phyloP scores from a whole-genome alignment of 2,329 filamentous ascomycete genomes.

The Cladobotryum mycophilum region DNA sequence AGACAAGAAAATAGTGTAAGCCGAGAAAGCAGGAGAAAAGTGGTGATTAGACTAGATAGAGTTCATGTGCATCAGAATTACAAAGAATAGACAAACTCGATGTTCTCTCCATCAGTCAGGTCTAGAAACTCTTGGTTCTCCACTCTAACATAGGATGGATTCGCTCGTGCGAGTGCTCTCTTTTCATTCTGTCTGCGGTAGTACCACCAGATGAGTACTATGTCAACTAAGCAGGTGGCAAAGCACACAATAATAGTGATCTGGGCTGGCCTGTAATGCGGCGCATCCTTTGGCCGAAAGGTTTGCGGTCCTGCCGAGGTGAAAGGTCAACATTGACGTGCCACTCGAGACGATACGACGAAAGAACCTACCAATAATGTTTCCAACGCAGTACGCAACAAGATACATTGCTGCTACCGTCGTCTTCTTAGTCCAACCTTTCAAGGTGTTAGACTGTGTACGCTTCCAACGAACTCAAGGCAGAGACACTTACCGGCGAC shows the following conservation, averaged over 20 bases:
- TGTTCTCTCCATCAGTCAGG: conserved; percentile 60
- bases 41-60: no score
- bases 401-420: conserved; percentile 43
- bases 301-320: conserved; percentile 42
- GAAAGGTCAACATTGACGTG: conserved; percentile 9
- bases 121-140: conserved; percentile 65
- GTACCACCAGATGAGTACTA: conserved; percentile 58
- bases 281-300: conserved; percentile 50
- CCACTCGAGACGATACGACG: conserved; percentile 18
- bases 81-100: conserved; percentile 56
- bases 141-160: conserved; percentile 52
- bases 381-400: conserved; percentile 46
- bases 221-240: conserved; percentile 43
- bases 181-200: conserved; percentile 52
- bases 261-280: conserved; percentile 56
- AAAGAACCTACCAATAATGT: conserved; percentile 43
- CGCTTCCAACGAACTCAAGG: background rate
- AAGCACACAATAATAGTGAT: conserved; percentile 58
- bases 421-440: conserved; percentile 47
- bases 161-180: conserved; percentile 47
- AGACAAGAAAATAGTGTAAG: no score
- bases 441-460: background rate
- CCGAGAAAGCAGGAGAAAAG: no score
- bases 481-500: conserved; percentile 26
- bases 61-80: conserved; percentile 19